Evolutionary conservation across 805 yeast genomes (phyloP).

Genomic region (Lipomyces orientalis): DNA sequence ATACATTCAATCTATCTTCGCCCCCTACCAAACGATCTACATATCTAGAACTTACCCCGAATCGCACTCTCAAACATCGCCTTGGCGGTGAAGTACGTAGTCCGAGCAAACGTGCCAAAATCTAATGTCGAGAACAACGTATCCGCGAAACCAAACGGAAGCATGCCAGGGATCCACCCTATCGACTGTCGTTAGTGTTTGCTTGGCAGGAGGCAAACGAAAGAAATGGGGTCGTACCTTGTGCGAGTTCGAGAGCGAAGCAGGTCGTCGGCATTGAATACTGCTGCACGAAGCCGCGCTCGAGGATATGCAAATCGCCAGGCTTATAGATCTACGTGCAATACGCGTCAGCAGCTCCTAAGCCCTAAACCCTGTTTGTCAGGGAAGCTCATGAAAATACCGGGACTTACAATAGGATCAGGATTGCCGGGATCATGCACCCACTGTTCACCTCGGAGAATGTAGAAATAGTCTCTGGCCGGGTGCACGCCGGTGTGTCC

Average conservation of each 20-base stretch:
- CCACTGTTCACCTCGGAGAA: slow-evolving; percentile 75
- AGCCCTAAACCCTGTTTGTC: slow-evolving; percentile 3
- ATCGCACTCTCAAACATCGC: slow-evolving; percentile 75
- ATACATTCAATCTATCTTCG: not conserved
- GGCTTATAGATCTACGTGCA: slow-evolving; percentile 67
- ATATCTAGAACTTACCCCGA: slow-evolving; percentile 67
- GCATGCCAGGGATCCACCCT: slow-evolving; percentile 96
- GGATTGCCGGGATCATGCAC: slow-evolving; percentile 74
- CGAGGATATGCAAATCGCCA: slow-evolving; percentile 84
- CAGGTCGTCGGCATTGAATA: slow-evolving; percentile 82
- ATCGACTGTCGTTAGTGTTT: not conserved
- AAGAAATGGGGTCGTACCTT: slow-evolving; percentile 51
- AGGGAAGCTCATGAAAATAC: not conserved
- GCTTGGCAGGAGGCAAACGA: not conserved
- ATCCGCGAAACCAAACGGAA: slow-evolving; percentile 92
- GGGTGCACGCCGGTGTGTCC: slow-evolving; percentile 96
- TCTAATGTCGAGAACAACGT: slow-evolving; percentile 82
- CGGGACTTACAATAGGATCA: slow-evolving; percentile 51
- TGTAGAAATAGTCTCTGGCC: slow-evolving; percentile 97
- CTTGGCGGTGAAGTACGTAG: slow-evolving; percentile 73
- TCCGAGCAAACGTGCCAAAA: slow-evolving; percentile 66
- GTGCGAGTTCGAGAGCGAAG: slow-evolving; percentile 93
- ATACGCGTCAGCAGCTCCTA: not conserved
- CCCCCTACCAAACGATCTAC: not conserved
- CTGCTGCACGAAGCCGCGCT: slow-evolving; percentile 77